Evolutionary conservation across 768 basidiomycete species (phyloP), one percentile per base, ranked within the genome.

Genomic region (Lactarius hatsudake): DNA sequence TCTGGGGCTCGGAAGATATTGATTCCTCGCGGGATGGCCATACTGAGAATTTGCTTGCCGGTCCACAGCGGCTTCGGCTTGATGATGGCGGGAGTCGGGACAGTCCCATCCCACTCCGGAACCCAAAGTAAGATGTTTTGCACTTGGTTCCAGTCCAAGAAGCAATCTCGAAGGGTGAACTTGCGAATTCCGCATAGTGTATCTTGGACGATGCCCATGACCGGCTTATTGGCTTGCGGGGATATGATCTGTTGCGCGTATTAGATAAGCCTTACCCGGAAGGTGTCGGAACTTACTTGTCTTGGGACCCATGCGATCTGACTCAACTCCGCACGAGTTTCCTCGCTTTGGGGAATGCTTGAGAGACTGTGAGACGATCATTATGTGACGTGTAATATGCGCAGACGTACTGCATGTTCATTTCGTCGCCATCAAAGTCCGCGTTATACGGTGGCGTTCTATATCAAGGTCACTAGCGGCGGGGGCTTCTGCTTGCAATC

Each of bases 201-300:
- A 75, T 99, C 97, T 77, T 99, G 97, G 36, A 99, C 96, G 72
- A 99, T 98, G 67, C 94, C 97, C 96, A 99, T 99, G 73, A 98
- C 96, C 20, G 96, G 96, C 78, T 98, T 98, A 81, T 98, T 99
- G 60, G 96, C 96, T 83, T 99, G 97, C 0, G 97, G 97, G 8
- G 96, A 98, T 71, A 99, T 94, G 73, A 99, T 99, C 94, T 99
- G 54, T 51, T 40, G 61, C 60, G 57, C 62, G 68, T 62, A 67
- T 61, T 62, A 26, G 38, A 61, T 36, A 10, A 18, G 7, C 40
- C 10, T 54, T 54, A 20, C 17, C 58, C 67, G 34, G 20, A 36
- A 28, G 18, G 28, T 9, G 7, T 26, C 18, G 62, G 28, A 0
- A 72, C 81, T 63, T 65, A 94, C 94, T 85, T 96, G 94, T 71